Percentiles rank a stretch among this genome's conserved stretches.
Conservation (phyloP, 768 basidiomycete species). For the Leccinum uliginosum region DNA sequence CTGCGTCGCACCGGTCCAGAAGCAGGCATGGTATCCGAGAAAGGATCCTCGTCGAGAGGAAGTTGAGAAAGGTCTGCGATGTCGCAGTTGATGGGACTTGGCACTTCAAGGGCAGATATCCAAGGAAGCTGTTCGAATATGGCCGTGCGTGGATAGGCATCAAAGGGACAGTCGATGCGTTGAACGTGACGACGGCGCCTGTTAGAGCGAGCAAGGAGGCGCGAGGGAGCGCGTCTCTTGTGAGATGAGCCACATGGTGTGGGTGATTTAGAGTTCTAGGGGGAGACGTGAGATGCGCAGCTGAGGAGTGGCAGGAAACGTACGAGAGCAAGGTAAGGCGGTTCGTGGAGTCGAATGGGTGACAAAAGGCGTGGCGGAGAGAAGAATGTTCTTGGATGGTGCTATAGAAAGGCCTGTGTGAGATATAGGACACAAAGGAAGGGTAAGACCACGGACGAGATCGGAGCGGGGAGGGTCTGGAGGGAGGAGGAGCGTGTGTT, state of each 20-base stretch:
- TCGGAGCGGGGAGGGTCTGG: background rate
- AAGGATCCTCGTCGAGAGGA: conserved; percentile 29
- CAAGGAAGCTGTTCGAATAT: conserved; percentile 65
- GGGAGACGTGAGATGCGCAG: conserved; percentile 6
- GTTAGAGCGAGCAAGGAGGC: conserved; percentile 33
- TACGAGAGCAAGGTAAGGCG: conserved; percentile 20
- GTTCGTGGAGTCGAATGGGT: conserved; percentile 34
- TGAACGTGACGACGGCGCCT: conserved; percentile 40
- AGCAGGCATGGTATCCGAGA: conserved; percentile 22
- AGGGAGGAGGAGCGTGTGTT: conserved; percentile 9
- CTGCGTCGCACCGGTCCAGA: conserved; percentile 57
- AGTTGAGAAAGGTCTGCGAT: conserved; percentile 66
- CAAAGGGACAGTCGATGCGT: conserved; percentile 39
- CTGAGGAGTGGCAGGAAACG: conserved; percentile 2
- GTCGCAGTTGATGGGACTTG: conserved; percentile 46
- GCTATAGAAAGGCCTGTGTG: conserved; percentile 17
- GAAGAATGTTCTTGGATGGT: conserved; percentile 18
- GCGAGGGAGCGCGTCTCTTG: conserved; percentile 36
- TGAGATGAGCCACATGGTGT: conserved; percentile 35
- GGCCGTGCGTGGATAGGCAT: conserved; percentile 30
- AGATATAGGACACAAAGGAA: background rate
- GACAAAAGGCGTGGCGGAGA: conserved; percentile 36
- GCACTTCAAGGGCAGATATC: conserved; percentile 54
- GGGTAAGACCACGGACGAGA: conserved; percentile 6
- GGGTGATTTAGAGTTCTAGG: conserved; percentile 37